Evolutionary conservation across 2,329 filamentous ascomycete species (phyloP).

Genomic region (Ophiostoma pallidulum): DNA sequence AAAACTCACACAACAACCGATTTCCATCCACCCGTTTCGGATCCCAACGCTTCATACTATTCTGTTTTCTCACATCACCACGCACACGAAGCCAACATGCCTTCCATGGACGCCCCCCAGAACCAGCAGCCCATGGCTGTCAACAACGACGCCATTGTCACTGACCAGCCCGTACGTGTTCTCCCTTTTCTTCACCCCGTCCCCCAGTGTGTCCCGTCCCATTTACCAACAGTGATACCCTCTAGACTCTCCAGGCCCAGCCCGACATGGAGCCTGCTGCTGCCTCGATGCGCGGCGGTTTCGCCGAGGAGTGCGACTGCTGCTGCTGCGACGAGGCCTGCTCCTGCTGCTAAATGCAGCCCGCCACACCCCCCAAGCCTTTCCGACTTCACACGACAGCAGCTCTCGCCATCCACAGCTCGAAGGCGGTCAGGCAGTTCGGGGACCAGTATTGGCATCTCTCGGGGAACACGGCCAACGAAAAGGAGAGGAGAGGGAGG

Average conservation of each 20-base stretch:
- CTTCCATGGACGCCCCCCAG: constrained; percentile 20
- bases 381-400: too few species aligned
- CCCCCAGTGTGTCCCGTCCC: not conserved
- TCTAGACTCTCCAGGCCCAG: constrained; percentile 21
- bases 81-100: constrained; percentile 21
- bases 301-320: constrained; percentile 25
- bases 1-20: not conserved
- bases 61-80: not conserved
- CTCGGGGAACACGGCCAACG: too few species aligned
- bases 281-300: constrained; percentile 23
- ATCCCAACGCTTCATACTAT: constrained; percentile 4
- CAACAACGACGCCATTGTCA: constrained; percentile 18
- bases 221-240: not conserved
- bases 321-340: constrained; percentile 24
- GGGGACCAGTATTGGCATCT: too few species aligned
- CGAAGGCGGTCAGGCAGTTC: too few species aligned
- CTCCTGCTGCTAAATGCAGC: constrained; percentile 20
- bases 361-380: too few species aligned
- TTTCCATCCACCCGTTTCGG: too few species aligned
- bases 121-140: constrained; percentile 26
- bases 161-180: constrained; percentile 25
- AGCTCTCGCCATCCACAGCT: too few species aligned
- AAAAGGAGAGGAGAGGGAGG: too few species aligned
- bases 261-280: constrained; percentile 21
- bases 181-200: not conserved